Evolutionary conservation across 768 basidiomycete species (phyloP).

Genomic region (Cubamyces lactineus): DNA sequence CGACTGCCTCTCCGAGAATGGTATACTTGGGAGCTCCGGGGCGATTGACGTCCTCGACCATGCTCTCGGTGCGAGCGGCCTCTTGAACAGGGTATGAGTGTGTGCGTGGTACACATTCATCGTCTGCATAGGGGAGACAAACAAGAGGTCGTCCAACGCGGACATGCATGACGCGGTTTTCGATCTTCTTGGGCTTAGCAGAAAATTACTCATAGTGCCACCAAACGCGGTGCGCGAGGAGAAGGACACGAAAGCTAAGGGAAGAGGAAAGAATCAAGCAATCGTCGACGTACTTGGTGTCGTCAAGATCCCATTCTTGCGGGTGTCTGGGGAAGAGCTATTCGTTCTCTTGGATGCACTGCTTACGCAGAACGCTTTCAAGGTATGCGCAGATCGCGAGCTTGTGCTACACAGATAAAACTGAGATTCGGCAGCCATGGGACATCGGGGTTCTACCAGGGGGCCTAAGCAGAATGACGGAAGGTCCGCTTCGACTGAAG

Average conservation of each 20-base stretch:
- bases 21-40: constrained; percentile 23
- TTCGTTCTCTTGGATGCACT: constrained; percentile 16
- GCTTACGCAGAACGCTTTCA: constrained; percentile 20
- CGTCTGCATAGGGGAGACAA: too few species aligned
- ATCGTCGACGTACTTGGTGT: constrained; percentile 13
- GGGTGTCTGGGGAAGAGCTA: constrained; percentile 19
- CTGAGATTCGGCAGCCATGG: too few species aligned
- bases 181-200: constrained; percentile 28
- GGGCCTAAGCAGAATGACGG: constrained; percentile 13
- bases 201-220: constrained; percentile 22
- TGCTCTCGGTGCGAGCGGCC: constrained; percentile 11
- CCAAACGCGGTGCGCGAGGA: not conserved
- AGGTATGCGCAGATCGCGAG: too few species aligned
- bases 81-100: constrained; percentile 15
- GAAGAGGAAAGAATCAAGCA: constrained; percentile 3
- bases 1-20: constrained; percentile 32
- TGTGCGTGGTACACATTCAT: too few species aligned
- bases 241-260: constrained; percentile 1
- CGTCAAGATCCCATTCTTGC: constrained; percentile 7
- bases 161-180: constrained; percentile 29
- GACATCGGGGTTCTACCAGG: too few species aligned
- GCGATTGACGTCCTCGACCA: constrained; percentile 35
- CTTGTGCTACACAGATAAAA: too few species aligned
- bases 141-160: constrained; percentile 26
- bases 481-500: constrained; percentile 23